Evolutionary conservation across 768 basidiomycete species (phyloP).

Genomic region (Mycena vitilis): DNA sequence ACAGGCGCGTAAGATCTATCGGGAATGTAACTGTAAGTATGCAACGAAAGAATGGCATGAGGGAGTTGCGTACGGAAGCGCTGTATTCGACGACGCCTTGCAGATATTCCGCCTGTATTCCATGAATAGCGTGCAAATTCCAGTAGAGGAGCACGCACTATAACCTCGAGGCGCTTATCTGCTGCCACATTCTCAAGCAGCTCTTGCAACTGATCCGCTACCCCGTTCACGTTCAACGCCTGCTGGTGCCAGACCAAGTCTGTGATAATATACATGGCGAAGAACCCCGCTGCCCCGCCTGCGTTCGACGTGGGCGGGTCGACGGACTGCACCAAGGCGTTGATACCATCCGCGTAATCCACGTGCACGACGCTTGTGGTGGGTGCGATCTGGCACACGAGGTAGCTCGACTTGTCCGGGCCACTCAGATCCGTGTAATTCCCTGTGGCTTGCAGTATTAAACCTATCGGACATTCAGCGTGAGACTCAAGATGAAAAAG

Average conservation of each 20-base stretch:
- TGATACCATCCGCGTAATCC: slow-evolving; percentile 6
- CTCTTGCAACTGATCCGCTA: slow-evolving; percentile 23
- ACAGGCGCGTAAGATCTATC: slow-evolving; percentile 10
- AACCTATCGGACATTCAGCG: neutral
- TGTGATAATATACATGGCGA: slow-evolving; percentile 20
- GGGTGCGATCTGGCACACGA: slow-evolving; percentile 26
- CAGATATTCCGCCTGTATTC: slow-evolving; percentile 11
- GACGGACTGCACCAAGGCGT: neutral
- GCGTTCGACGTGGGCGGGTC: neutral
- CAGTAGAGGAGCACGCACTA: slow-evolving; percentile 11
- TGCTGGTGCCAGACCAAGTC: slow-evolving; percentile 26
- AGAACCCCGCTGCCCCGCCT: slow-evolving; percentile 15
- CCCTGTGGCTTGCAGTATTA: slow-evolving; percentile 17
- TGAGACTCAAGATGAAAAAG: neutral
- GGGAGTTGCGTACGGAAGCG: slow-evolving; percentile 1
- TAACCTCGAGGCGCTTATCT: slow-evolving; percentile 1
- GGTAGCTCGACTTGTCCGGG: slow-evolving; percentile 13
- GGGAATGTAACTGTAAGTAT: neutral
- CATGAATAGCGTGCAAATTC: too few relatives aligned
- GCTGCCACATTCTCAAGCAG: neutral
- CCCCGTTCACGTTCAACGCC: slow-evolving; percentile 6
- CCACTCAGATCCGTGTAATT: slow-evolving; percentile 22
- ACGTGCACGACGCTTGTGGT: neutral
- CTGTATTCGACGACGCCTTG: slow-evolving; percentile 13
- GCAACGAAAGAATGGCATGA: neutral